Base-by-base conservation (phyloP, 1,284 basidiomycete species). In the Sanghuangporus weigelae region DNA sequence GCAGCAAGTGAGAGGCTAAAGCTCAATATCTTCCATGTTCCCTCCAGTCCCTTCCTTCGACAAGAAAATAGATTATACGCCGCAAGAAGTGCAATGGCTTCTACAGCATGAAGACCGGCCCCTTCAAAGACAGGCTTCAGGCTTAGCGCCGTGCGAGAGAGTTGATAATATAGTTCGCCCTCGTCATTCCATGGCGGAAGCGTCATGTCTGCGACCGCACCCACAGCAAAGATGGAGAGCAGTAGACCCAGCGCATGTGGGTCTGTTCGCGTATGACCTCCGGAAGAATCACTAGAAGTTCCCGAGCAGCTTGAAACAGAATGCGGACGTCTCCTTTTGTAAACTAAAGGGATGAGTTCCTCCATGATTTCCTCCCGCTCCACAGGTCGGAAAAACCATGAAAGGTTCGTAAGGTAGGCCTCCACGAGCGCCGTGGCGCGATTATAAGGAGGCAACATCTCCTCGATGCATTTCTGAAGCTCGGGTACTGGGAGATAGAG, bases 21-120 rank as follows among this genome's bases (percentile, higher is more conserved):
- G 26, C 68, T 68, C 31, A 72, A 60, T 35, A 72, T 63, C 4
- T 71, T 68, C 71, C 71, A 73, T 12, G 71, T 66, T 12, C 63
- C 44, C 14, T 66, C 65, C 19, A 63, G 48, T 7, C 36, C 51
- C 7, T n/a, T 14, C 36, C 42, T 60, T 8, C 65, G 57, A 38
- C 62, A 57, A 2, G 61, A 63, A 38, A 38, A 50, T 8, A 63
- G 8, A 23, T 60, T 42, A 46, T 63, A 66, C 21, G 57, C 21
- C 6, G 57, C 61, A 12, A 63, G 46, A 26, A 63, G 57, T 14
- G 39, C 46, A 7, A 66, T 39, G 10, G 61, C 58, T 26, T 66
- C 62, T n/a, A 66, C 65, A 7, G 61, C 38, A 31, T 40, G 44
- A 19, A 69, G 65, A 6, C 69, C 67, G 40, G 67, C 58, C 63